These are phyloP conservation scores for Albophoma yamanashiensis DNA, from an alignment of 2,329 filamentous ascomycete genomes.

Conservation along the genomic window DNA sequence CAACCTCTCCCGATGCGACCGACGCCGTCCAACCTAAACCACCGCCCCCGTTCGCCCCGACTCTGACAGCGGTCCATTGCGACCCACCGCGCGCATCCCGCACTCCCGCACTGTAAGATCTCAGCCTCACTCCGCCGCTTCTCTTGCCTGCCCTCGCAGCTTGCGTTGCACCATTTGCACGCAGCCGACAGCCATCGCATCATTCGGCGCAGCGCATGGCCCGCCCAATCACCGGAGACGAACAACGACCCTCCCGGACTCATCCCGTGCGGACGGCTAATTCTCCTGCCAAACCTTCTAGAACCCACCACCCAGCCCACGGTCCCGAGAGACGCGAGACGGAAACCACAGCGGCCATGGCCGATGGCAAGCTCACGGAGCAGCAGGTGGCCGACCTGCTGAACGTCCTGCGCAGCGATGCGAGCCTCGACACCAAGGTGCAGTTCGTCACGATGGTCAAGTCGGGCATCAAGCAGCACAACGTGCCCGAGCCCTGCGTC, in stretches of 20 bases:
- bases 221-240: not conserved
- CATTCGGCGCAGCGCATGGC: not conserved
- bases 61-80: constrained; percentile 4
- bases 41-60: constrained; percentile 3
- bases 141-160: not conserved
- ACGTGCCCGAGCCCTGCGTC: constrained; percentile 67
- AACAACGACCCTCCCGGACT: not conserved
- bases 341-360: constrained; percentile 23
- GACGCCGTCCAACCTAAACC: not conserved
- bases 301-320: not conserved
- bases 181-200: not conserved
- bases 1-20: not conserved
- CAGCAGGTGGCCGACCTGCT: constrained; percentile 46
- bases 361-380: constrained; percentile 45
- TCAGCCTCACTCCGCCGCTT: not conserved
- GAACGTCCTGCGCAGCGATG: constrained; percentile 47
- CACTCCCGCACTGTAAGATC: not conserved
- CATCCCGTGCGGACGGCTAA: not conserved
- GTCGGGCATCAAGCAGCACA: constrained; percentile 84
- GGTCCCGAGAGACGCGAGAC: not conserved
- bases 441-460: constrained; percentile 65
- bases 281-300: not conserved
- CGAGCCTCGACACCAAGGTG: constrained; percentile 59
- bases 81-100: not conserved
- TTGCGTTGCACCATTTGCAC: not conserved